Conservation (phyloP, 345 rosid genomes). For the Durio zibethinus region DNA sequence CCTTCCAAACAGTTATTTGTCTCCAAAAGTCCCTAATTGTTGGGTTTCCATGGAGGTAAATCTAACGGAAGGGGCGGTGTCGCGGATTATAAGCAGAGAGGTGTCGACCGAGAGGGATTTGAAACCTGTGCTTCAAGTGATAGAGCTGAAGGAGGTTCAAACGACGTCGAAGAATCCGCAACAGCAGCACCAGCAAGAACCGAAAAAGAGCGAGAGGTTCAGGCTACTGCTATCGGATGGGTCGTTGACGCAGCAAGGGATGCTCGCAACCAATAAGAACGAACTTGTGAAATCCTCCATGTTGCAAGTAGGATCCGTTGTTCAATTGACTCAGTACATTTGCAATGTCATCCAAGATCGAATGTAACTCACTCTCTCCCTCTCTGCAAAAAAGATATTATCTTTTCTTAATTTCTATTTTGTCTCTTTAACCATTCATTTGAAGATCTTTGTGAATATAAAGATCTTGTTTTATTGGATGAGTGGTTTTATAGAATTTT, state of each 20-base stretch:
- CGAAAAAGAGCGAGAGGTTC: slow-evolving; percentile 39
- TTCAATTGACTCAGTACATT: slow-evolving; percentile 50
- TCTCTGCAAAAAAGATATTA: background rate
- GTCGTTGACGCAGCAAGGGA: slow-evolving; percentile 48
- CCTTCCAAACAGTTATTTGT: background rate
- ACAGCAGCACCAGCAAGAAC: slow-evolving; percentile 30
- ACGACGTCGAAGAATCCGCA: slow-evolving; percentile 39
- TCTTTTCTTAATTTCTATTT: background rate
- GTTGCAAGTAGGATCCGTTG: slow-evolving; percentile 59
- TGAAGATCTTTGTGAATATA: background rate
- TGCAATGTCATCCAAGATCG: slow-evolving; percentile 63
- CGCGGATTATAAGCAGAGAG: slow-evolving; percentile 46
- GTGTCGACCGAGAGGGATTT: slow-evolving; percentile 40
- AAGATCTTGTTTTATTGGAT: background rate
- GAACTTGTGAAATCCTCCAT: slow-evolving; percentile 42
- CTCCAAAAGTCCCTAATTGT: background rate
- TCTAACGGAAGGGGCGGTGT: slow-evolving; percentile 62
- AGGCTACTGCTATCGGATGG: slow-evolving; percentile 70
- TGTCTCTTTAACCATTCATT: background rate
- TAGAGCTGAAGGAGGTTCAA: slow-evolving; percentile 59
- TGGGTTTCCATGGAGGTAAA: slow-evolving; percentile 31
- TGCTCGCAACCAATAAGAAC: slow-evolving; percentile 64
- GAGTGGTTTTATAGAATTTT: no score
- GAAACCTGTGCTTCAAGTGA: slow-evolving; percentile 68
- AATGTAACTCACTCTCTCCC: slow-evolving; percentile 34